phyloP scores from a whole-genome alignment of 1,284 basidiomycete species.

The Ceratobasidium sp. region DNA sequence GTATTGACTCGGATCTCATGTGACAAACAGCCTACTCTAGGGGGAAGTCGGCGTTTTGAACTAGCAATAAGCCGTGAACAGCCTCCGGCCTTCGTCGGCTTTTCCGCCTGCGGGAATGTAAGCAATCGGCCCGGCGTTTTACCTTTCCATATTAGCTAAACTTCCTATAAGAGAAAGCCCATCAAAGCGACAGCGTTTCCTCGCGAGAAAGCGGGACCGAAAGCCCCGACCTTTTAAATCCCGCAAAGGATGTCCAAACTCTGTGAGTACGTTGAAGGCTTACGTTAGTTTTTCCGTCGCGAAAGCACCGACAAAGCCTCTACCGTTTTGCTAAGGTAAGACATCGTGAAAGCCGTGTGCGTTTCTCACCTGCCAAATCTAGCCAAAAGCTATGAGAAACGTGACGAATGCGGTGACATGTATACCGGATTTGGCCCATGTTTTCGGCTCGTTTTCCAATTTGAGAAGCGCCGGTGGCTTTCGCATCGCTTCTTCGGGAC shows the following conservation, averaged over 20 bases:
- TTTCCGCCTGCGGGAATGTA: neutral
- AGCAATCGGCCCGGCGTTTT: neutral
- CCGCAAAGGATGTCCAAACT: neutral
- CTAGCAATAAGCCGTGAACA: neutral
- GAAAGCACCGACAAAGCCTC: neutral
- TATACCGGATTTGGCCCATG: neutral
- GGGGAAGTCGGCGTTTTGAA: neutral
- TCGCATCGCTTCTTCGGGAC: neutral
- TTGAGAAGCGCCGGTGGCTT: neutral
- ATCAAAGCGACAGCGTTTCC: neutral
- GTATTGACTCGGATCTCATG: constrained; percentile 34
- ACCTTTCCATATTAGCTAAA: neutral
- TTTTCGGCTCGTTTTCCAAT: neutral
- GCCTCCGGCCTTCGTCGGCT: neutral
- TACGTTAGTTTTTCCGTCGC: neutral
- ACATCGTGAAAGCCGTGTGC: neutral
- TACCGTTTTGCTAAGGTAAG: neutral
- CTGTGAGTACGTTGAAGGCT: neutral
- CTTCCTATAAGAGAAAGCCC: neutral
- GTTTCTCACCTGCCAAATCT: neutral
- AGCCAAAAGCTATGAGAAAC: neutral
- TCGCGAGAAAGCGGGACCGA: neutral
- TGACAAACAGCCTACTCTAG: constrained; percentile 25
- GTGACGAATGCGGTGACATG: neutral
- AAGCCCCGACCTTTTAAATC: neutral